Evolutionary conservation across 345 rosid genomes (phyloP), one percentile per base, ranked within the genome.

Genomic region (Citropsis articulata): DNA sequence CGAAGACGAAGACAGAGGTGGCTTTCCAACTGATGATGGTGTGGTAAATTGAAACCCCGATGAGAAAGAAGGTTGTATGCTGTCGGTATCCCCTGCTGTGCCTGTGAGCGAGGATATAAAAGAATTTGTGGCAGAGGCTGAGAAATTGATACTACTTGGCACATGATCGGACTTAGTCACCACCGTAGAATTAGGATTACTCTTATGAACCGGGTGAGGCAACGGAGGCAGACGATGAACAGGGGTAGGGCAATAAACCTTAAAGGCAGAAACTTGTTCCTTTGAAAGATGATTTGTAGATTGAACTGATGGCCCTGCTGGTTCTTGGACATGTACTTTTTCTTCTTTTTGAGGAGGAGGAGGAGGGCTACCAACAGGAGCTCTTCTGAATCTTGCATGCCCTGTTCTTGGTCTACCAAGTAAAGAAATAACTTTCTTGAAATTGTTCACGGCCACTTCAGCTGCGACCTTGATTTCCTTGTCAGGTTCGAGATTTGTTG

Each of bases 381-480:
- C 92, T 78, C 89, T 75, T 67, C 97, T 86, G 78, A 95, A 95
- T 33, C 99, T 91, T 48, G 99, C 98, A 73, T 93, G 99, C n/a
- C 99, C 98, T 5, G 91, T 90, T 84, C 94, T 88, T 7, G 87
- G 89, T 83, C 88, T 85, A 45, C 81, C 97, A 40, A 95, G 88
- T 21, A 95, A 71, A 69, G 93, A 91, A 45, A 93, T 92, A 19
- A 95, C 86, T 77, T 88, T 95, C 78, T 83, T 90, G 87, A 95
- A 95, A 64, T 85, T 90, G 79, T 86, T 85, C 9, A 95, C 98
- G 14, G 93, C 91, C 42, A 85, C 88, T 71, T 90, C 98, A 4
- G 96, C 87, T 24, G 89, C 93, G n/a, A 86, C 90, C 73, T 80
- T 74, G 75, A 92, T 87, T 78, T 88, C 90, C 48, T 75, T 82